These are phyloP conservation scores for Phoma herbarum DNA, from an alignment of 2,329 filamentous ascomycete genomes.

Conservation along the genomic window DNA sequence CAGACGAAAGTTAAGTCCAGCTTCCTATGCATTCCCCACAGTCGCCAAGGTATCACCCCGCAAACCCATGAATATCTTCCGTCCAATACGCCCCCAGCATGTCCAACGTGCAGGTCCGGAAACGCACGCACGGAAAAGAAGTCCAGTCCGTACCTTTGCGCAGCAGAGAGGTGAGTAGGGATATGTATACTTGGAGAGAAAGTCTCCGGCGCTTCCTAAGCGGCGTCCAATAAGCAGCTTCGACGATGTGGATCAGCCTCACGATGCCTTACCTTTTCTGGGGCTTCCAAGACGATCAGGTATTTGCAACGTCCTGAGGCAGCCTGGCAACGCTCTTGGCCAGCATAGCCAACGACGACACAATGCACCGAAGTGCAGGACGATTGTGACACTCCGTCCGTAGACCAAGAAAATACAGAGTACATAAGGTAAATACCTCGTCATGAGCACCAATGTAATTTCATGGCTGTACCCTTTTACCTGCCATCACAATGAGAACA, in stretches of 20 bases:
- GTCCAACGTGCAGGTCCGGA: background rate
- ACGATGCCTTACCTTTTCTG: constrained; percentile 1
- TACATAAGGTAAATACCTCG: background rate
- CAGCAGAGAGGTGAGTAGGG: background rate
- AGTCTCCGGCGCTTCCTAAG: constrained; percentile 1
- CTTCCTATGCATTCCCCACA: constrained; percentile 6
- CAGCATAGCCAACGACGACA: constrained; percentile 1
- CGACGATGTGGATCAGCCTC: constrained; percentile 2
- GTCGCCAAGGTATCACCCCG: constrained; percentile 13
- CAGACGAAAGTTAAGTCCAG: background rate
- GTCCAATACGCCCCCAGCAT: constrained; percentile 9
- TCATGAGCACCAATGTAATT: background rate
- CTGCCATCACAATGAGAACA: constrained; percentile 16
- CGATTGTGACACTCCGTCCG: background rate
- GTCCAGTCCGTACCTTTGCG: constrained; percentile 2
- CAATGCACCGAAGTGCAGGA: constrained; percentile 8
- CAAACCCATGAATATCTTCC: constrained; percentile 13
- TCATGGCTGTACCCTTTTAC: too few relatives aligned
- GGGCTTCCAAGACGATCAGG: constrained; percentile 5
- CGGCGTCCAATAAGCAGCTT: background rate
- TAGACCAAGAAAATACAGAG: background rate
- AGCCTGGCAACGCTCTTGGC: constrained; percentile 7
- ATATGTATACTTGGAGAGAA: background rate
- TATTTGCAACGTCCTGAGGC: background rate
- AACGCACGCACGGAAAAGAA: constrained; percentile 9